Conservation (phyloP, 805 yeast genomes). For the Scheffersomyces stipitis region DNA sequence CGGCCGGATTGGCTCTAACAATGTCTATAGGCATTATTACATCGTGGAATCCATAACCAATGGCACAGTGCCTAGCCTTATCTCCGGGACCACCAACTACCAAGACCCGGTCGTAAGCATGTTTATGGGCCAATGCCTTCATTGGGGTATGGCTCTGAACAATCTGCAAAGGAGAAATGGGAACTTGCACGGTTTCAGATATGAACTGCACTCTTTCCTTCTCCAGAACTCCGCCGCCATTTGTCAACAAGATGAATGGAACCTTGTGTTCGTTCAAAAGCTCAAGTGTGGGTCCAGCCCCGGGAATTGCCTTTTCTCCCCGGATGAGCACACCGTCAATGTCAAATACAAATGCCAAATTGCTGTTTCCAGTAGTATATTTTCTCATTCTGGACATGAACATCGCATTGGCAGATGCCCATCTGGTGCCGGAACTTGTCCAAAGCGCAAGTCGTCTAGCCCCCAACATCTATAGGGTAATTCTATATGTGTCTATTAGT, state of each 20-base stretch:
- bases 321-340: constrained; percentile 88
- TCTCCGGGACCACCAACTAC: constrained; percentile 84
- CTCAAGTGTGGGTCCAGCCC: constrained; percentile 61
- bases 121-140: constrained; percentile 51
- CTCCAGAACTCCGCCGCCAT: constrained; percentile 86
- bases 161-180: constrained; percentile 60
- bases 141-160: constrained; percentile 90
- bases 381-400: too few species aligned
- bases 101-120: constrained; percentile 57
- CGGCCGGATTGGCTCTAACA: constrained; percentile 52
- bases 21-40: constrained; percentile 75
- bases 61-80: constrained; percentile 69
- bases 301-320: constrained; percentile 65
- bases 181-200: constrained; percentile 42
- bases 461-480: too few species aligned
- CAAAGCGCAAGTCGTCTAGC: too few species aligned
- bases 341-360: constrained; percentile 39
- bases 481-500: too few species aligned
- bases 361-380: too few species aligned
- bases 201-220: constrained; percentile 54
- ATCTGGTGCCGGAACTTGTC: too few species aligned
- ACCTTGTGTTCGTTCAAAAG: constrained; percentile 52
- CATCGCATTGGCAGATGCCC: too few species aligned
- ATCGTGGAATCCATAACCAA: constrained; percentile 71
- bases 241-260: constrained; percentile 83